These are phyloP conservation scores for Apiotrichum gamsii DNA, from an alignment of 1,284 basidiomycete genomes.

Conservation along the genomic window DNA sequence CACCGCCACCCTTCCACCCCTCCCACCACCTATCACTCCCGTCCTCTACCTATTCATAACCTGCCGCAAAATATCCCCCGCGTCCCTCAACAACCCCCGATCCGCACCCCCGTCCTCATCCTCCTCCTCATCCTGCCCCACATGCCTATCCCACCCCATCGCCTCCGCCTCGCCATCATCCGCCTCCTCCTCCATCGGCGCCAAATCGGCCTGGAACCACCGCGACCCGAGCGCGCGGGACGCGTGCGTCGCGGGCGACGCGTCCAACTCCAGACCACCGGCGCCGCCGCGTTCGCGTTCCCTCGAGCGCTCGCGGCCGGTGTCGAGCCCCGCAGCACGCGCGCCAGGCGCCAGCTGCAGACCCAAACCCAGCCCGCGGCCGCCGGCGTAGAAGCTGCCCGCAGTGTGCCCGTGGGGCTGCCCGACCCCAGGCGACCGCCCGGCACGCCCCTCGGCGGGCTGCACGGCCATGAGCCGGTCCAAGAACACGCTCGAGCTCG, in stretches of 20 bases:
- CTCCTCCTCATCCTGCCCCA: slow-evolving; percentile 11
- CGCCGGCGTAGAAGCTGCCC: slow-evolving; percentile 16
- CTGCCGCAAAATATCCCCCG: slow-evolving; percentile 41
- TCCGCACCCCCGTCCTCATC: slow-evolving; percentile 19
- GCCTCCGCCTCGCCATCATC: slow-evolving; percentile 18
- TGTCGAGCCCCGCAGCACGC: too few species aligned
- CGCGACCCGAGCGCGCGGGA: slow-evolving; percentile 21
- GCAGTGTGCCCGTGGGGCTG: neutral
- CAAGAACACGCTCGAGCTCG: slow-evolving; percentile 75
- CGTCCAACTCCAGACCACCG: too few species aligned
- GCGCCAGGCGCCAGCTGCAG: neutral
- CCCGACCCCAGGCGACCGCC: neutral
- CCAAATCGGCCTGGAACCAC: slow-evolving; percentile 8
- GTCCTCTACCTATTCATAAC: slow-evolving; percentile 31
- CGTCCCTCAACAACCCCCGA: slow-evolving; percentile 33
- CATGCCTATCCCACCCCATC: slow-evolving; percentile 16
- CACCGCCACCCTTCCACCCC: too few species aligned
- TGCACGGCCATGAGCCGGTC: slow-evolving; percentile 65
- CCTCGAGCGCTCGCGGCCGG: too few species aligned
- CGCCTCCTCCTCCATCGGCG: slow-evolving; percentile 15
- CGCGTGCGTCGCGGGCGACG: neutral
- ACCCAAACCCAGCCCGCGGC: slow-evolving; percentile 8
- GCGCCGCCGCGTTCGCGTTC: too few species aligned
- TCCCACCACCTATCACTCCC: neutral
- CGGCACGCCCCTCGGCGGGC: too few species aligned